Conservation (phyloP, 306 rosid genomes). For the Quercus engelmannii region DNA sequence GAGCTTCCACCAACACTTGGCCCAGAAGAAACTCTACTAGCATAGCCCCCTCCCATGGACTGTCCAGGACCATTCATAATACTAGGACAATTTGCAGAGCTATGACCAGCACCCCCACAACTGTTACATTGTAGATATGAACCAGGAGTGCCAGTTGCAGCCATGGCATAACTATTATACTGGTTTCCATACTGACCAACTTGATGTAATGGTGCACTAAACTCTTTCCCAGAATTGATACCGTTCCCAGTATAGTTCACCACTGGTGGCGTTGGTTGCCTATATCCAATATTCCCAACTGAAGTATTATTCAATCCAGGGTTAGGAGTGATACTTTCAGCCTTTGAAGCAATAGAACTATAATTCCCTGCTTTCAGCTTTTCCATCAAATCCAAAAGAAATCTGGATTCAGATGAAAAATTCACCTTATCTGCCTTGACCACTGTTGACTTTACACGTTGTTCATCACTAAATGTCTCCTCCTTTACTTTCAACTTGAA, state of each 20-base stretch:
- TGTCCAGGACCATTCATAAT: slow-evolving; percentile 35
- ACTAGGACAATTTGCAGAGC: slow-evolving; percentile 60
- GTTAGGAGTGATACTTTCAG: slow-evolving; percentile 30
- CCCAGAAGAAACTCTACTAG: slow-evolving; percentile 41
- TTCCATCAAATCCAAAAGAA: slow-evolving; percentile 55
- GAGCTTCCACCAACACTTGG: slow-evolving; percentile 28
- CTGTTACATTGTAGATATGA: slow-evolving; percentile 45
- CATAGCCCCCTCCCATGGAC: slow-evolving; percentile 40
- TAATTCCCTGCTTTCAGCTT: slow-evolving; percentile 40
- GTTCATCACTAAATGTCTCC: slow-evolving; percentile 81
- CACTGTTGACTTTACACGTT: slow-evolving; percentile 74
- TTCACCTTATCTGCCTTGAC: slow-evolving; percentile 71
- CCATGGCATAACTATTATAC: slow-evolving; percentile 29
- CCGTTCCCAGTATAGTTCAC: slow-evolving; percentile 24
- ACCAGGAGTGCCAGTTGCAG: slow-evolving; percentile 31
- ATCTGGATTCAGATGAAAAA: slow-evolving; percentile 42
- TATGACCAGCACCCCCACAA: slow-evolving; percentile 75
- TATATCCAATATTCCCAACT: slow-evolving; percentile 28
- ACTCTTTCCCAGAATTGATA: slow-evolving; percentile 43
- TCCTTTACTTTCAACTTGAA: slow-evolving; percentile 89
- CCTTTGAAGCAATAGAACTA: slow-evolving; percentile 21
- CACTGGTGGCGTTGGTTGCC: slow-evolving; percentile 32
- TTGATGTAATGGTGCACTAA: slow-evolving; percentile 43
- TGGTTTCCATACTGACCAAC: slow-evolving; percentile 53
- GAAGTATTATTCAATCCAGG: slow-evolving; percentile 27